phyloP scores from a whole-genome alignment of 306 rosid species.

The Casuarina cunninghamiana region DNA sequence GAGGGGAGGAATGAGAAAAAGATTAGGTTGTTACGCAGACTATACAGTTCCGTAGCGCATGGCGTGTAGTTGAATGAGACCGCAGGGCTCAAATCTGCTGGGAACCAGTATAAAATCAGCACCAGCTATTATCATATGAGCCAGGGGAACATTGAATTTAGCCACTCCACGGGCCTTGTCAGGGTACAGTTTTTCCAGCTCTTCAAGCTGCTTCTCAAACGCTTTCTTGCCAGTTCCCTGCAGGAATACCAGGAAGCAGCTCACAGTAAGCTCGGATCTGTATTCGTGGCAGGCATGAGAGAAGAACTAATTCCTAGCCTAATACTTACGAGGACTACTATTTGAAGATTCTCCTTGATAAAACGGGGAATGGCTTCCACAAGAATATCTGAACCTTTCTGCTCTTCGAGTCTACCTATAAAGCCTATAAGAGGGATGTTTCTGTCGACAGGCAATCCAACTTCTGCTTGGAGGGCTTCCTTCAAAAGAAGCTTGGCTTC shows the following conservation, averaged over 20 bases:
- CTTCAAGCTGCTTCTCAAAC: conserved; percentile 76
- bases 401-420: conserved; percentile 97
- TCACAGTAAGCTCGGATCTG: conserved; percentile 18
- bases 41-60: conserved; percentile 83
- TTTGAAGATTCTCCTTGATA: conserved; percentile 57
- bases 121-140: conserved; percentile 80
- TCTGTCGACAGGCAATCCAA: conserved; percentile 81
- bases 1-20: conserved; percentile 13
- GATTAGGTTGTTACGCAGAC: not conserved
- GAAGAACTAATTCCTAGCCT: not conserved
- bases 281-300: not conserved
- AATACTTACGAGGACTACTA: conserved; percentile 76
- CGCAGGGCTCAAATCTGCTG: conserved; percentile 88
- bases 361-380: conserved; percentile 75
- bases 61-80: conserved; percentile 83
- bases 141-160: conserved; percentile 73
- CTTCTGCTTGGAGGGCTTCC: conserved; percentile 96
- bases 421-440: conserved; percentile 74
- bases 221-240: conserved; percentile 80
- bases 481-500: conserved; percentile 71
- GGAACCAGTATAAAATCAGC: conserved; percentile 74
- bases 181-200: conserved; percentile 58
- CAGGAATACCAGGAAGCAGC: conserved; percentile 24
- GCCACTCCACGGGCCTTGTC: conserved; percentile 75
- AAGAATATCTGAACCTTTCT: conserved; percentile 95